Evolutionary conservation across 805 yeast species (phyloP), one percentile per base, ranked within the genome.

Genomic region (Saccharomycopsis capsularis): DNA sequence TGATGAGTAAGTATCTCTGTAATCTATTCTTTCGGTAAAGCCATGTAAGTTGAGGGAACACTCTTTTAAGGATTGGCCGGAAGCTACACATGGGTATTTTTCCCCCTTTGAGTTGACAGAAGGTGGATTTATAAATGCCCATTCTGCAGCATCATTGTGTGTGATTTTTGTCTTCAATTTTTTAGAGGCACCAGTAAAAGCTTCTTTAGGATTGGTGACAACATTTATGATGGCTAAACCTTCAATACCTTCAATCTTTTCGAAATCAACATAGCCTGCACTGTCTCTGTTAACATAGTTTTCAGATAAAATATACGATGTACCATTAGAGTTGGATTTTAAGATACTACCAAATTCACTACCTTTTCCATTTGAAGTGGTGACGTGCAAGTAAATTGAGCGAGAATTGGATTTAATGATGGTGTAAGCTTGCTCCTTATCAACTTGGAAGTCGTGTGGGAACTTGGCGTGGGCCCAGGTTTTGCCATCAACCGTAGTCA

Each of bases 321-420:
- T 88, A 53, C 99, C 99, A 58, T 88, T 87, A 18, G 85, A 86
- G 64, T 91, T 90, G 2, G 96, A 87, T 60, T 91, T 91, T 60
- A 93, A 69, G 18, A 93, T 66, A 0, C 87, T 72, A 16, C 99
- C 99, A 62, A 63, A 81, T 58, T 87, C 93, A 7, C 66, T 59
- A 15, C 74, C 78, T 1, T 58, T 40, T 11, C 67, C 71, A 18
- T 67, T 60, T 56, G 71, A 70, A 0, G 90, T 82, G 3, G 96
- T 85, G 5, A 89, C 84, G 62, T 88, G 97, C 65, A 93, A 60
- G 64, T 89, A 84, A 3, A 93, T 70, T 1, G 95, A 78, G 29
- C 81, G 76, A 0, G 88, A 73, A 24, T 74, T 74, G 0, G 91
- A 78, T 36, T 86, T 88, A 38, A 93, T 68, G 22, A 91, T 74